phyloP scores from a whole-genome alignment of 331 rosid species.

The Dryas integrifolia region DNA sequence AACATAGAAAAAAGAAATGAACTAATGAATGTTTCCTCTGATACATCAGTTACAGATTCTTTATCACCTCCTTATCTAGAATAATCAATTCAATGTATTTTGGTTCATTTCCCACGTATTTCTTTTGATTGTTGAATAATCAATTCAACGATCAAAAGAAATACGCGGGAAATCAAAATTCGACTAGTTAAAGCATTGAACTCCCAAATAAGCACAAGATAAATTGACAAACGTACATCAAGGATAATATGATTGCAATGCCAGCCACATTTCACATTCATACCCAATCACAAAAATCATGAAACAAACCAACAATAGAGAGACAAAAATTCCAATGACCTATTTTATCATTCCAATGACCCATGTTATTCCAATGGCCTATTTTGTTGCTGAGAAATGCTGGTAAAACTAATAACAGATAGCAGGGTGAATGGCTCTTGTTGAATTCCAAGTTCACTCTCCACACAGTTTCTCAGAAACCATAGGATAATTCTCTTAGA shows the following conservation, averaged over 20 bases:
- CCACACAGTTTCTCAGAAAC: conserved; percentile 21
- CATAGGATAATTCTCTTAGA: conserved; percentile 20
- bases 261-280: conserved; percentile 18
- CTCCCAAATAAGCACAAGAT: conserved; percentile 21
- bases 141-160: conserved; percentile 18
- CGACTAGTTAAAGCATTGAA: conserved; percentile 19
- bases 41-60: conserved; percentile 25
- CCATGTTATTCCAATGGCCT: no score
- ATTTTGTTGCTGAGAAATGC: neutral
- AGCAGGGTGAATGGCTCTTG: conserved; percentile 15
- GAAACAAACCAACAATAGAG: conserved; percentile 17
- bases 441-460: neutral
- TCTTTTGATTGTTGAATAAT: no score
- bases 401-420: neutral
- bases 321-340: neutral
- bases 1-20: conserved; percentile 11
- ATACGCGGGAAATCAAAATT: conserved; percentile 11
- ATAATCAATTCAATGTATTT: neutral
- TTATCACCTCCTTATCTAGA: neutral
- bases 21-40: conserved; percentile 18
- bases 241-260: neutral
- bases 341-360: no score
- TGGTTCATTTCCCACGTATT: no score
- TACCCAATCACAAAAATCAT: conserved; percentile 28
- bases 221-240: conserved; percentile 8